Base-by-base conservation (phyloP, 2,329 filamentous ascomycete species). In the Lachnellula cervina region DNA sequence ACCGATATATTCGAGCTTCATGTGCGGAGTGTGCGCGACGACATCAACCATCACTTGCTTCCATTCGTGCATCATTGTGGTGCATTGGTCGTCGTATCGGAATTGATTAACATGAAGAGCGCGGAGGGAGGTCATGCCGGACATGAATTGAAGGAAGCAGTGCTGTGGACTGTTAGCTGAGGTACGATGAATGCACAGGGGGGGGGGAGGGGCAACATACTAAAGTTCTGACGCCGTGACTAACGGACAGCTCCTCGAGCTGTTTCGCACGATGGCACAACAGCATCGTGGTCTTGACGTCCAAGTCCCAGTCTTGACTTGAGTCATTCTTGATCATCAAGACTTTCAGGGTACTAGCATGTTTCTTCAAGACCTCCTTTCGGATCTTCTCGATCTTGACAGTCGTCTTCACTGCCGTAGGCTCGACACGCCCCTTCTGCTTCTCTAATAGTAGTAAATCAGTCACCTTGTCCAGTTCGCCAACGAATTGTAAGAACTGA, bases 271-370 rank as follows among this genome's bases (percentile, higher is more conserved):
- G 73, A 5, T 68, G 73, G 62, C 80, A 82, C 4, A 85, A 72
- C n/a, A 83, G 68, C 52, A 77, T 69, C 54, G 80, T 75, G 0
- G 79, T 76, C 66, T 79, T 81, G 45, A 78, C 73, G 54, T 85
- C 77, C 4, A 78, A 62, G 64, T 85, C 82, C 84, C 84, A 88
- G 5, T 71, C 70, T 6, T 70, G 66, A 45, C 76, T 74, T 19
- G 70, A 66, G 49, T 82, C 75, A 61, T 86, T 83, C 64, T 81
- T 80, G 60, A 87, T 79, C 75, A 85, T 80, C 17, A 88, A 68
- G 11, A 79, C 73, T 64, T 75, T 78, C 17, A 88, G 69, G 0
- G 73, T 77, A 11, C 64, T 63, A 54, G 81, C 73, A 64, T 87
- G 84, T 69, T 79, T 84, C 66, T 76, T 78, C 25, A 88, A 73